These are phyloP conservation scores for Mycosarcoma maydis DNA, from an alignment of 1,284 basidiomycete species.

Conservation along the genomic window DNA sequence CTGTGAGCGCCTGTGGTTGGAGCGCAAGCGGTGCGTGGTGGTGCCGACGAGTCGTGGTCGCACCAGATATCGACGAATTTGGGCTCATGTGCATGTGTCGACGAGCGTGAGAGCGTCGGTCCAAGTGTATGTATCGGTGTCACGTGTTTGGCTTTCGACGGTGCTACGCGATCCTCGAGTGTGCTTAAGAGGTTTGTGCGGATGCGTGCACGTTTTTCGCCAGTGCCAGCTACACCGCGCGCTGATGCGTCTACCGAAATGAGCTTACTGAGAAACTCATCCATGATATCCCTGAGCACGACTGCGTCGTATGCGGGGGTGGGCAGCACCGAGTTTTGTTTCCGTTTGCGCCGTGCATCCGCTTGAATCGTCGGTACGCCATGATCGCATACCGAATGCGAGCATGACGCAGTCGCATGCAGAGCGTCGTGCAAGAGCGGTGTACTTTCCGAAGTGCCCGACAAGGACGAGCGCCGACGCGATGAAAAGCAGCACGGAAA, in stretches of 20 bases:
- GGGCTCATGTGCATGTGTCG: background rate
- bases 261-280: constrained; percentile 19
- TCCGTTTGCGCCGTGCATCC: constrained; percentile 12
- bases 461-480: background rate
- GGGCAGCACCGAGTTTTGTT: constrained; percentile 24
- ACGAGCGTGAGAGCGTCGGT: constrained; percentile 2
- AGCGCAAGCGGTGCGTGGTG: background rate
- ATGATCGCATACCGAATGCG: background rate
- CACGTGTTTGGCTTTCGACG: background rate
- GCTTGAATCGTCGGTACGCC: constrained; percentile 6
- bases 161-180: background rate
- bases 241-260: constrained; percentile 12
- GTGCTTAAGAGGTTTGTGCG: no score
- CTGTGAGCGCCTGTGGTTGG: background rate
- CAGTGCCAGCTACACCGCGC: background rate
- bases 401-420: constrained; percentile 1
- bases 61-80: constrained; percentile 42
- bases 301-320: constrained; percentile 30
- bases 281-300: constrained; percentile 13
- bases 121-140: constrained; percentile 24
- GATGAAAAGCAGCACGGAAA: constrained; percentile 34
- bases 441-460: constrained; percentile 6
- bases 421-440: constrained; percentile 16
- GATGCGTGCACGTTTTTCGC: constrained; percentile 7
- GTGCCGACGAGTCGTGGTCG: background rate